phyloP scores from a whole-genome alignment of 345 rosid species.

The Gossypium arboreum region DNA sequence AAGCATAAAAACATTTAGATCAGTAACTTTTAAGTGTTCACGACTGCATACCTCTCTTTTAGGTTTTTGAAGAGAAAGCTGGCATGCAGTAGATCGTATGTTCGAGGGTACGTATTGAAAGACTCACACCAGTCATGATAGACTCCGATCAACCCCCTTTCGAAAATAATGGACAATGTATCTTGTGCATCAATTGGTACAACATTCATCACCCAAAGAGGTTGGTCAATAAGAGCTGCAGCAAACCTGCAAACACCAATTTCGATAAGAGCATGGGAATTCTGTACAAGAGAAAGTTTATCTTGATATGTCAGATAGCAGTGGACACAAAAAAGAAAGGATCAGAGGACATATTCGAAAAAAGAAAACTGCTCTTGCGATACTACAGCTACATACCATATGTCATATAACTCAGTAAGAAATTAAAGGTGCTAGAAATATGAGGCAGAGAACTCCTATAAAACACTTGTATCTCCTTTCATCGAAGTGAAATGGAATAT shows the following conservation, averaged over 20 bases:
- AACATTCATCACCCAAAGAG: conserved; percentile 90
- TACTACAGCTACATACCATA: neutral
- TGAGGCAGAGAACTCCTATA: neutral
- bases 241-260: conserved; percentile 54
- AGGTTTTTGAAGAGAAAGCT: conserved; percentile 56
- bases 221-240: conserved; percentile 64
- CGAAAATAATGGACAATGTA: conserved; percentile 64
- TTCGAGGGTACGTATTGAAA: conserved; percentile 73
- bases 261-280: neutral
- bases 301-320: neutral
- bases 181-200: conserved; percentile 56
- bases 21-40: neutral
- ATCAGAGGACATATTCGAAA: neutral
- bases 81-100: conserved; percentile 79
- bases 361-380: neutral
- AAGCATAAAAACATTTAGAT: neutral
- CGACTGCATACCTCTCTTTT: conserved; percentile 41
- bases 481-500: neutral
- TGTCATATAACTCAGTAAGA: neutral
- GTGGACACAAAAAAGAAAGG: neutral
- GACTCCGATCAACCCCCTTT: conserved; percentile 80
- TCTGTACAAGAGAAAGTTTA: neutral
- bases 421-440: neutral
- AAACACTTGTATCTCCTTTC: neutral
- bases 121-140: conserved; percentile 97